Percentiles rank a stretch among this genome's conserved stretches.
Conservation (phyloP, 2,329 filamentous ascomycete genomes). For the Parafenestella ontariensis region DNA sequence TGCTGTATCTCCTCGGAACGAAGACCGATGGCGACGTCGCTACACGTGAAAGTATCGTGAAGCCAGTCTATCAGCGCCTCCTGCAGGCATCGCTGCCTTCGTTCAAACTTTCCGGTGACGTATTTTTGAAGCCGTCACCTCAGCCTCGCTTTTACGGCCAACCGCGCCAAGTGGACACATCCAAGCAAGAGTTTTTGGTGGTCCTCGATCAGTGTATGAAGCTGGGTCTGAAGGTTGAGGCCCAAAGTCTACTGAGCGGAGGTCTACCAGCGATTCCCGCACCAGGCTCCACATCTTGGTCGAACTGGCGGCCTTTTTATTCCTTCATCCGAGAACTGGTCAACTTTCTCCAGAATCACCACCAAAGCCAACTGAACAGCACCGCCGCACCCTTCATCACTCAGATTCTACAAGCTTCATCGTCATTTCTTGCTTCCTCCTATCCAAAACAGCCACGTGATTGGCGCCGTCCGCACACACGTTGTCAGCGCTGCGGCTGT, state of each 20-base stretch:
- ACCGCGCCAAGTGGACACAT: neutral
- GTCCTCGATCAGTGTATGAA: neutral
- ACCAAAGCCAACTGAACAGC: neutral
- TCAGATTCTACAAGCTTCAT: neutral
- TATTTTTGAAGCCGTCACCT: too few species aligned
- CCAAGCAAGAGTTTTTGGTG: neutral
- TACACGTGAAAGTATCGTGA: too few species aligned
- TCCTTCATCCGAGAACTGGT: neutral
- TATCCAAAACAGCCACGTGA: conserved; percentile 5
- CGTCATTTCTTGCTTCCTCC: neutral
- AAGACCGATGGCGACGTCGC: too few species aligned
- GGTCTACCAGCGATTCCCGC: neutral
- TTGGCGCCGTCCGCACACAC: conserved; percentile 1
- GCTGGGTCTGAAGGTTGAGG: neutral
- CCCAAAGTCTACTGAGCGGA: neutral
- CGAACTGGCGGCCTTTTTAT: neutral
- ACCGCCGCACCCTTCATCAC: neutral
- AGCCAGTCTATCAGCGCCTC: too few species aligned
- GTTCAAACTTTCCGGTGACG: too few species aligned
- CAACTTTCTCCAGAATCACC: neutral
- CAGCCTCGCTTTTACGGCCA: neutral
- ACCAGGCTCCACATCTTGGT: neutral
- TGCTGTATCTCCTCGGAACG: too few species aligned
- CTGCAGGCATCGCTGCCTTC: too few species aligned
- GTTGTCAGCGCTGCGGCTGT: conserved; percentile 3